phyloP scores from a whole-genome alignment of 2,329 filamentous ascomycete genomes.

The Xylariaceae sp. region DNA sequence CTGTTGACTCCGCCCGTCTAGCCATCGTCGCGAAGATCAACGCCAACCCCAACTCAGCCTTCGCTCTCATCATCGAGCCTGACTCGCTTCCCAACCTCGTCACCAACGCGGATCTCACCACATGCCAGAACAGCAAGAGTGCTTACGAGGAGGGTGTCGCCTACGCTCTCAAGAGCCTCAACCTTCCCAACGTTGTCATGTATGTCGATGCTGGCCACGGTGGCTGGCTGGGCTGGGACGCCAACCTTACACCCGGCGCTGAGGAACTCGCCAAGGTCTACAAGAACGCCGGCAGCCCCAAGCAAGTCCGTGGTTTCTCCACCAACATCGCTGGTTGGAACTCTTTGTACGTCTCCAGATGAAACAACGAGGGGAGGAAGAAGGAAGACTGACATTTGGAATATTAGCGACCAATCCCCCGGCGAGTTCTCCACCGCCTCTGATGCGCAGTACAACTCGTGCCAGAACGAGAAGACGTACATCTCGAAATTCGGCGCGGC shows the following conservation, averaged over 20 bases:
- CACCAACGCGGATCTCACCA: conserved; percentile 51
- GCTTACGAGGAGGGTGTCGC: conserved; percentile 51
- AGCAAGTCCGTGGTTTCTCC: conserved; percentile 51
- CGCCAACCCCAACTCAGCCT: conserved; percentile 45
- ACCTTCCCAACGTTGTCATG: conserved; percentile 58
- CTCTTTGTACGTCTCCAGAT: conserved; percentile 39
- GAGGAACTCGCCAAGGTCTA: conserved; percentile 49
- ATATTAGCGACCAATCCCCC: conserved; percentile 27
- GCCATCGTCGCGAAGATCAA: conserved; percentile 43
- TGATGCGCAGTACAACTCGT: conserved; percentile 45
- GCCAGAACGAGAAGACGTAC: conserved; percentile 59
- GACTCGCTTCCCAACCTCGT: conserved; percentile 60
- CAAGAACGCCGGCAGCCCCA: conserved; percentile 51
- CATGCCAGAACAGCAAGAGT: conserved; percentile 46
- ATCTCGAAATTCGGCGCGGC: conserved; percentile 64
- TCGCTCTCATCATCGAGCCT: conserved; percentile 51
- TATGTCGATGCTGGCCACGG: conserved; percentile 59
- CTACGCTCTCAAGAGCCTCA: conserved; percentile 52
- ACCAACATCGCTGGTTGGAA: conserved; percentile 62
- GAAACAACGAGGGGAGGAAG: background rate
- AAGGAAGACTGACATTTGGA: background rate
- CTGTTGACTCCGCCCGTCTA: conserved; percentile 9
- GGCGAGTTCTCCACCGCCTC: conserved; percentile 33
- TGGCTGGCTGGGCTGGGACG: conserved; percentile 59
- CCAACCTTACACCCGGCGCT: conserved; percentile 52